Evolutionary conservation across 768 basidiomycete species (phyloP).

Genomic region (Mycena filopes): DNA sequence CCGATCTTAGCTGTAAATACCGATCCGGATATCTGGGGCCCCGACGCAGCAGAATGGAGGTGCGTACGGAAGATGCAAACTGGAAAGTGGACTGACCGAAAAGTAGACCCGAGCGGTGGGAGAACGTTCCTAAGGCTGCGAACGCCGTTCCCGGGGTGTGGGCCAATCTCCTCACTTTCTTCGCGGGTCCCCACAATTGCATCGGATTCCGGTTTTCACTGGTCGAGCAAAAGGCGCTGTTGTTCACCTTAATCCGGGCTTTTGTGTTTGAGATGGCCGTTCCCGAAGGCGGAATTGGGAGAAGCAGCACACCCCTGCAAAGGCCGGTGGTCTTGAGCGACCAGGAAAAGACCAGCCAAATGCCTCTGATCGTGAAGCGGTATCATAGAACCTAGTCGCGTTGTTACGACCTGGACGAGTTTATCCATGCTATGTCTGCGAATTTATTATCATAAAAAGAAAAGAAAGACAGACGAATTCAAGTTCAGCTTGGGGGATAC

Average conservation of each 20-base stretch:
- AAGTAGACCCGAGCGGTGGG: slow-evolving; percentile 75
- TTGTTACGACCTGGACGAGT: too few relatives aligned
- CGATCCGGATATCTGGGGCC: slow-evolving; percentile 66
- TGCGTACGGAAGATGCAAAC: slow-evolving; percentile 37
- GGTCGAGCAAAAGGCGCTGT: slow-evolving; percentile 60
- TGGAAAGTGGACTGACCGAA: not conserved
- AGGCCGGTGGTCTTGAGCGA: slow-evolving; percentile 3
- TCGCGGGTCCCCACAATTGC: slow-evolving; percentile 66
- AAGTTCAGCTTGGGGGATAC: too few relatives aligned
- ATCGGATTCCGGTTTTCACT: slow-evolving; percentile 76
- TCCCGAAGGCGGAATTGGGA: slow-evolving; percentile 11
- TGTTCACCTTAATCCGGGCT: slow-evolving; percentile 54
- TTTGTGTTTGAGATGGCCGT: slow-evolving; percentile 55
- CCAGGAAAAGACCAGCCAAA: not conserved
- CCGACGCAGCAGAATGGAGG: slow-evolving; percentile 72
- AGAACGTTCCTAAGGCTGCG: slow-evolving; percentile 54
- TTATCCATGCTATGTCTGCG: too few relatives aligned
- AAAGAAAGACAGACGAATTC: too few relatives aligned
- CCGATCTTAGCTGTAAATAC: slow-evolving; percentile 66
- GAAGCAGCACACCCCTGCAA: slow-evolving; percentile 4
- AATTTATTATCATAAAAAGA: too few relatives aligned
- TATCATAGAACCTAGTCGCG: not conserved
- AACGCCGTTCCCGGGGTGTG: slow-evolving; percentile 66
- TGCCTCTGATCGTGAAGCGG: slow-evolving; percentile 19
- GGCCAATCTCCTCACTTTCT: slow-evolving; percentile 69